A percentile compares a stretch with the other conserved stretches of the same genome.
These are phyloP conservation scores for Knufia fluminis DNA, from an alignment of 2,329 filamentous ascomycete species.

Conservation along the genomic window DNA sequence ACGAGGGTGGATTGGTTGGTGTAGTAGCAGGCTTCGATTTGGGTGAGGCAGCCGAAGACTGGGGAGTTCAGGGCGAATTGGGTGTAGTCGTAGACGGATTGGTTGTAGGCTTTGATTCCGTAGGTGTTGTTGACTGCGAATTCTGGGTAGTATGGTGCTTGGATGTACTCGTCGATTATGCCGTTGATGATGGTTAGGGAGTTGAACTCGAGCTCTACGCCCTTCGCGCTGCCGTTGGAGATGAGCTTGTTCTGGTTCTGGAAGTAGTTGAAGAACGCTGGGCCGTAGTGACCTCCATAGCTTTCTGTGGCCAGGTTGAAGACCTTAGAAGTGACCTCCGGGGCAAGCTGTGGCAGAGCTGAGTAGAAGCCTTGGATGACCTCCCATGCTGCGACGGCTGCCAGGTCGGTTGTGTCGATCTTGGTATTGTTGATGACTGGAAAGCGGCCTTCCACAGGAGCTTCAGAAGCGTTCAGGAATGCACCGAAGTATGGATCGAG, in stretches of 20 bases:
- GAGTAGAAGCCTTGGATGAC: conserved; percentile 47
- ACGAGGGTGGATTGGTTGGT: conserved; percentile 51
- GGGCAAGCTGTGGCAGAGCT: conserved; percentile 40
- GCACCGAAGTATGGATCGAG: conserved; percentile 36
- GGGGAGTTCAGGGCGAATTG: conserved; percentile 54
- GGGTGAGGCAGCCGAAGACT: conserved; percentile 45
- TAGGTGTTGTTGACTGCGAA: conserved; percentile 49
- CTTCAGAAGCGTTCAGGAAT: conserved; percentile 37
- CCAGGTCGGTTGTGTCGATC: conserved; percentile 46
- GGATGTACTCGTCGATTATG: conserved; percentile 46
- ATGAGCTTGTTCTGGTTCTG: conserved; percentile 49
- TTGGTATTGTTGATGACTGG: conserved; percentile 41
- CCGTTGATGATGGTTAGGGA: conserved; percentile 48
- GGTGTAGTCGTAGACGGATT: conserved; percentile 51
- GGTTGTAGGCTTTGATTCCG: conserved; percentile 45
- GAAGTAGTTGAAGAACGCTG: conserved; percentile 50
- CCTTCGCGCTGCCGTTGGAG: conserved; percentile 38
- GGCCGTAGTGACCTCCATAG: conserved; percentile 40
- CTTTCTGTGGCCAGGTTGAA: conserved; percentile 53
- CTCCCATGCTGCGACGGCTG: conserved; percentile 47
- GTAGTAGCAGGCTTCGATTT: conserved; percentile 57
- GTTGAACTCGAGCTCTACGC: conserved; percentile 45
- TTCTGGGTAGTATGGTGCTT: conserved; percentile 42
- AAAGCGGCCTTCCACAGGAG: conserved; percentile 38
- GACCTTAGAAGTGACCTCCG: conserved; percentile 41